These are phyloP conservation scores for Lignosus rhinocerotis DNA, from an alignment of 1,284 basidiomycete genomes.

Conservation along the genomic window DNA sequence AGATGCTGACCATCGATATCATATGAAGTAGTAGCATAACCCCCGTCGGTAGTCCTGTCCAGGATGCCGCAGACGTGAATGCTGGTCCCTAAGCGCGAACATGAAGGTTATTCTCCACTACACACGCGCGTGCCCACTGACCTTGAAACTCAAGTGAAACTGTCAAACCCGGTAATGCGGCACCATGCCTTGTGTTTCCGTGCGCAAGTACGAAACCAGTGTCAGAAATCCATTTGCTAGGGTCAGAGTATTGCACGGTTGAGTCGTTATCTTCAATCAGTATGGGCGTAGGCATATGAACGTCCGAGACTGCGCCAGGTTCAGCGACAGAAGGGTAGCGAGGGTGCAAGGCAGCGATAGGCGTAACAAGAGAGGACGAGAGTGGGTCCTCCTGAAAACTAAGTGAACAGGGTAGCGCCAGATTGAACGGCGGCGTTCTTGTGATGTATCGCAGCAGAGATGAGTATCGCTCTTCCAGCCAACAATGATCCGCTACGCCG, in stretches of 20 bases:
- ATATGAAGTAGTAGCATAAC: not conserved
- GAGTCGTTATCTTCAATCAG: not conserved
- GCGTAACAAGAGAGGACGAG: not conserved
- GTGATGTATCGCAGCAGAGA: too few relatives aligned
- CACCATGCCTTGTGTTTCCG: not conserved
- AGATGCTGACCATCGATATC: not conserved
- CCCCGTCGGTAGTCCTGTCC: not conserved
- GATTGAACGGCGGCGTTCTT: too few relatives aligned
- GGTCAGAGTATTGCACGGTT: not conserved
- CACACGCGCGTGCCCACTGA: not conserved
- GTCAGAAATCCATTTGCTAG: not conserved
- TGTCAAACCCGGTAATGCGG: not conserved
- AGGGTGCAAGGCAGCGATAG: not conserved
- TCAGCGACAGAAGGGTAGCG: not conserved
- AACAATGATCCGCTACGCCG: too few relatives aligned
- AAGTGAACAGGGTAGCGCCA: too few relatives aligned
- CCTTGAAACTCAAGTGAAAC: not conserved
- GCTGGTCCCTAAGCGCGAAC: not conserved
- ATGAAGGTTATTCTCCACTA: not conserved
- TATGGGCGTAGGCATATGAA: not conserved
- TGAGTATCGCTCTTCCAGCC: too few relatives aligned
- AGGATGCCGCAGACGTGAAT: not conserved
- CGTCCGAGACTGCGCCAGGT: too few relatives aligned
- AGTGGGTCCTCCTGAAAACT: too few relatives aligned
- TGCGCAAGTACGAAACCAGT: not conserved